Base-by-base conservation (phyloP, 169 alveolate species). In the Plasmodium gonderi region DNA sequence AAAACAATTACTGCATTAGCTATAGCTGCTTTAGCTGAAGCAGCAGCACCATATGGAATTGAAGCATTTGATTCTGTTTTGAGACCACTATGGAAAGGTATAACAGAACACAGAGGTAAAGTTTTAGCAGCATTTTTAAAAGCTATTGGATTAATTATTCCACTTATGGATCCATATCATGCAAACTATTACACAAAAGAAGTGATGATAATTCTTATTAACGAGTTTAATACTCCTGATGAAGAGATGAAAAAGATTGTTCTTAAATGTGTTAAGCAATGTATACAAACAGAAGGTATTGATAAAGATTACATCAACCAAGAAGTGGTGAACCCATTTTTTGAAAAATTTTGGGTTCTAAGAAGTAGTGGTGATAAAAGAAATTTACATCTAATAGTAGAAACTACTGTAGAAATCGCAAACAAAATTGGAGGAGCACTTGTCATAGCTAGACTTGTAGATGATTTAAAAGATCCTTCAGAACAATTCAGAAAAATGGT, bases 1-100 rank as follows among this genome's bases (percentile, higher is more conserved):
- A 97, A 99, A 92, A 98, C 99, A 17, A 98, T 98, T 91, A 99
- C 99, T 0, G 99, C 99, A 7, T 94, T 99, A 78, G 99, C 99
- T 3, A 91, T 99, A 74, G 99, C 99, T 0, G 99, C 99, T 6
- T 93, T 99, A 81, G 99, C 99, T 0, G 99, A 99, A 94, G 99
- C 99, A 0, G 97, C 99, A 8, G 97, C 98, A 76, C 99, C 99
- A 8, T 99, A 98, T 95, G 99, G 99, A 72, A 99, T 99, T 23
- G 99, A 99, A 93, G 99, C 99, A 78, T 99, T 99, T 94, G 99
- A 99, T 45, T 92, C 97, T 64, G 99, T 99, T 47, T 96, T 99
- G 60, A 96, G 98, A 75, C 99, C 99, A 26, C 95, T 99, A 33
- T 99, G 99, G 99, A 99, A 98, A 80, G 99, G 99, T 47, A 99